A percentile compares a stretch with the other conserved stretches of the same genome.
These are phyloP conservation scores for Zizania palustris DNA, from an alignment of 202 grass and related monocot genomes.

Conservation along the genomic window DNA sequence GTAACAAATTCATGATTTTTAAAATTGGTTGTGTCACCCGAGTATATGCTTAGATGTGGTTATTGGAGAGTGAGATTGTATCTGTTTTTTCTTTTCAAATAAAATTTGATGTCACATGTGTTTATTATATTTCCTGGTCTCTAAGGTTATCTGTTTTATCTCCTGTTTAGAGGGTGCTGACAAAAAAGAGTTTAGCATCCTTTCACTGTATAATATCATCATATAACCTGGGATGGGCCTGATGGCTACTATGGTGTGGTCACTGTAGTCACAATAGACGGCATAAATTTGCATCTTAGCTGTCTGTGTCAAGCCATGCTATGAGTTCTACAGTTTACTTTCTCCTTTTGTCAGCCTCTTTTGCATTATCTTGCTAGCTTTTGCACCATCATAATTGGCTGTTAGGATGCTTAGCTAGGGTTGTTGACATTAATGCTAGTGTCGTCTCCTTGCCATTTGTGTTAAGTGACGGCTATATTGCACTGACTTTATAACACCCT, in stretches of 20 bases:
- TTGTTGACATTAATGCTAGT: slow-evolving; percentile 9
- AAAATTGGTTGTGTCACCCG: no score
- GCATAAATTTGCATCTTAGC: neutral
- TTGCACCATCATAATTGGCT: slow-evolving; percentile 30
- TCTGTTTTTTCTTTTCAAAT: slow-evolving; percentile 17
- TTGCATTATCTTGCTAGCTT: slow-evolving; percentile 19
- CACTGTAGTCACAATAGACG: slow-evolving; percentile 1
- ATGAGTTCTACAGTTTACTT: neutral
- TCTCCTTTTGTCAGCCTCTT: slow-evolving; percentile 23
- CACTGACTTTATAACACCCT: slow-evolving; percentile 19
- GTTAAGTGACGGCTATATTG: slow-evolving; percentile 6
- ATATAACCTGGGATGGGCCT: neutral
- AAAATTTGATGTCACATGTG: neutral
- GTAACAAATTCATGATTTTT: no score
- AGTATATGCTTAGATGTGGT: neutral
- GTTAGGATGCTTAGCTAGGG: neutral
- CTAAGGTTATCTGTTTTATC: neutral
- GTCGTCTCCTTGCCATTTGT: slow-evolving; percentile 25
- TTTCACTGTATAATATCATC: slow-evolving; percentile 8
- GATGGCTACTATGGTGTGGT: slow-evolving; percentile 21
- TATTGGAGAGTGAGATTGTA: neutral
- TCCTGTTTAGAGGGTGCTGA: neutral
- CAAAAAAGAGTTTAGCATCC: neutral
- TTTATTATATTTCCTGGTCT: neutral
- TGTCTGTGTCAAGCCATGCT: slow-evolving; percentile 3